Evolutionary conservation across 2,329 filamentous ascomycete genomes (phyloP), one percentile per base, ranked within the genome.

Genomic region (Lachnellula arida): DNA sequence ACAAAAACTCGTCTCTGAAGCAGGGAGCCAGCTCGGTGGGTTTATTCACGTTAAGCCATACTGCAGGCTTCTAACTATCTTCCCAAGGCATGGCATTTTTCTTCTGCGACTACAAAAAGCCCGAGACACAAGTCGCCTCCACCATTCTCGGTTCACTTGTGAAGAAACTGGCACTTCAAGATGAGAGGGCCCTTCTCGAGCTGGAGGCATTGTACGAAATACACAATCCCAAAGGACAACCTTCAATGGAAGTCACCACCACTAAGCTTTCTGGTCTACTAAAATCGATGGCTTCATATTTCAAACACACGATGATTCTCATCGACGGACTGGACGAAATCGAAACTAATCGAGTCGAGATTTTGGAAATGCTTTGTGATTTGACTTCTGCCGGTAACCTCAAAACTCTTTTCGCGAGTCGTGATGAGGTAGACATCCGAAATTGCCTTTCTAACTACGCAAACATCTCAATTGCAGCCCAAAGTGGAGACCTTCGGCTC

Each of bases 91-190:
- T 43, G 14, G 52, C 52, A 1, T 69, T 65, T 51, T 72, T 68
- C 58, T 72, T 69, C 47, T 72, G 70, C 53, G 67, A 71, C 53
- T 71, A 70, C 54, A 68, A 66, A 39, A 56, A 66, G 23, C 4
- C 48, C 2, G 47, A 54, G 12, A 63, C 62, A 1, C 60, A 62
- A n/a, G 9, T 55, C 0, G 34, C 63, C 15, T 49, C 46, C 1
- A 67, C 65, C 25, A 64, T 72, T 1, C 40, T 72, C 0, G 58
- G 62, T 7, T 54, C 67, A 6, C 55, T 73, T 7, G 62, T 63
- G 3, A 63, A 57, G 7, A 68, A 72, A 42, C 51, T 72, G 35
- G 68, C 67, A 2, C 49, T 57, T 12, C 69, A 72, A 56, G 66
- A 65, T 23, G 22, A 23, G 22, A 23, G 22, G 22, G 22, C 4